Conservation (phyloP, 306 rosid species). For the Malus sieversii region DNA sequence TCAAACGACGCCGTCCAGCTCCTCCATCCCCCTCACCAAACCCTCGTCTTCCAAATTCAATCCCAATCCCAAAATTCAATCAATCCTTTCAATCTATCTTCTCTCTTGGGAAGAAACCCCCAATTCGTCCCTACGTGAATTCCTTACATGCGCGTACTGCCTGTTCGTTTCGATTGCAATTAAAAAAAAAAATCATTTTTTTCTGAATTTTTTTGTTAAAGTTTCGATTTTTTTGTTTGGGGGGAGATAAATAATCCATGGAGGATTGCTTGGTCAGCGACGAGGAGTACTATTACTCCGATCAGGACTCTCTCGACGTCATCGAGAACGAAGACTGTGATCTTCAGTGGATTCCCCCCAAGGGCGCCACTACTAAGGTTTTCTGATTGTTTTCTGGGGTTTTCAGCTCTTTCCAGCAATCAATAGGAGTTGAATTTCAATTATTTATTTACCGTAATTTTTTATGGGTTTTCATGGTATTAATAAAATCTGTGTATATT, state of each 20-base stretch:
- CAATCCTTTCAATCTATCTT: background rate
- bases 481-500: background rate
- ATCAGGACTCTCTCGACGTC: conserved; percentile 53
- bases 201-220: background rate
- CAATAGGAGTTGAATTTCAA: background rate
- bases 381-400: conserved; percentile 2
- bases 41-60: background rate
- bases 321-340: conserved; percentile 49
- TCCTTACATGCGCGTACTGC: background rate
- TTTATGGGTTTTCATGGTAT: background rate
- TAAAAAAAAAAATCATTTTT: background rate
- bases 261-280: conserved; percentile 50
- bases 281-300: conserved; percentile 56
- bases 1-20: conserved; percentile 8
- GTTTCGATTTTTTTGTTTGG: background rate
- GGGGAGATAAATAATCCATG: conserved; percentile 23
- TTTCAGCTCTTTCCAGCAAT: background rate
- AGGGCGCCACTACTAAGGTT: conserved; percentile 70
- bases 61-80: background rate
- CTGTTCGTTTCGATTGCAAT: background rate
- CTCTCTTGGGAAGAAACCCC: background rate
- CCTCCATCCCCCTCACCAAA: background rate
- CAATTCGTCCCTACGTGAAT: background rate
- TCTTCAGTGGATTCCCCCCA: conserved; percentile 30
- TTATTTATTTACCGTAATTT: background rate